phyloP scores from a whole-genome alignment of 768 basidiomycete genomes.

The Kwoniella heveanensis region DNA sequence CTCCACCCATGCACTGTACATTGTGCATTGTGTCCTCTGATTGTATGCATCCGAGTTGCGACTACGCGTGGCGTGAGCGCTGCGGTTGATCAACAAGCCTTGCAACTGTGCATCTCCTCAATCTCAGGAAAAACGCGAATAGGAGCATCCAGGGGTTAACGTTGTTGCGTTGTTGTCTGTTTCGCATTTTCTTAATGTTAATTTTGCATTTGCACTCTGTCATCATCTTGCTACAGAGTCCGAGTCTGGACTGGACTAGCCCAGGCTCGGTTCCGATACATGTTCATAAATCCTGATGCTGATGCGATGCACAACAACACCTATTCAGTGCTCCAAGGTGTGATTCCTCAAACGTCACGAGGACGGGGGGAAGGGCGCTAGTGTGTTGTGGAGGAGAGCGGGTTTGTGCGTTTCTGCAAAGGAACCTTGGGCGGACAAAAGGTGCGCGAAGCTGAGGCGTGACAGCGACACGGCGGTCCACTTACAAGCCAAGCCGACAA shows the following conservation, averaged over 20 bases:
- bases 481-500: neutral
- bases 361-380: neutral
- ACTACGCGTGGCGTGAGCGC: conserved; percentile 1
- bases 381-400: neutral
- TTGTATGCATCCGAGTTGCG: neutral
- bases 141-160: neutral
- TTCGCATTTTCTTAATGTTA: conserved; percentile 3
- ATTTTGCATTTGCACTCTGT: neutral
- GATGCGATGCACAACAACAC: too few species aligned
- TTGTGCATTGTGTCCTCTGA: too few species aligned
- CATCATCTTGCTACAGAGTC: neutral
- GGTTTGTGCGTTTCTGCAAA: conserved; percentile 1
- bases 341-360: neutral
- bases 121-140: neutral
- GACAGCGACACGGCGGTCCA: neutral
- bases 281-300: too few species aligned
- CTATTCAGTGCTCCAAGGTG: neutral
- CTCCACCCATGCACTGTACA: too few species aligned
- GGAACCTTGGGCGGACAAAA: too few species aligned
- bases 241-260: neutral
- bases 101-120: neutral
- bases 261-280: neutral
- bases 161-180: neutral
- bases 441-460: neutral
- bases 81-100: neutral